Percentiles rank a stretch among this genome's conserved stretches.
phyloP scores from a whole-genome alignment of 1,139 yeast species.

The Yamadazyma trypodendri region DNA sequence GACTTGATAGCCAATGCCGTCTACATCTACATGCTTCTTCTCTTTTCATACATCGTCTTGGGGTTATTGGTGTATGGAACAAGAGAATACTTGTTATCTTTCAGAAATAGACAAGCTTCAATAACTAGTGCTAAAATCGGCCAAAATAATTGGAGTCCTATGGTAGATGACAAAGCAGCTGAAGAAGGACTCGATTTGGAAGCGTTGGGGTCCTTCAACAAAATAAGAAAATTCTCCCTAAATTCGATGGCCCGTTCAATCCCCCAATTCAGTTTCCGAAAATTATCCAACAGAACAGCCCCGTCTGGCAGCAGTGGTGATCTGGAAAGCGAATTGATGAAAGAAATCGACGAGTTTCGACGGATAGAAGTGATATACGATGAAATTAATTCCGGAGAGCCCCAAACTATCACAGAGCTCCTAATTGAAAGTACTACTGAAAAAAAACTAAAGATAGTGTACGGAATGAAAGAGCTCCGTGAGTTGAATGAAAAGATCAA shows the following conservation, averaged over 20 bases:
- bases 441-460: slow-evolving; percentile 6
- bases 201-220: slow-evolving; percentile 9
- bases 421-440: slow-evolving; percentile 1
- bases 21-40: slow-evolving; percentile 28
- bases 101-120: slow-evolving; percentile 10
- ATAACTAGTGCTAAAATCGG: slow-evolving; percentile 1
- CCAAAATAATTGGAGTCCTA: slow-evolving; percentile 3
- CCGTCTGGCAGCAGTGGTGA: neutral
- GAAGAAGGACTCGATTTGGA: slow-evolving; percentile 9
- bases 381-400: slow-evolving; percentile 12
- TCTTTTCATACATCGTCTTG: slow-evolving; percentile 20
- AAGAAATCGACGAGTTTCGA: slow-evolving; percentile 14
- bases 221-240: neutral
- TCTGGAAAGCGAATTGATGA: slow-evolving; percentile 3
- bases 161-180: slow-evolving; percentile 4
- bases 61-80: slow-evolving; percentile 26
- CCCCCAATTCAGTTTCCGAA: neutral
- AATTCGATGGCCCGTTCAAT: neutral
- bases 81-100: slow-evolving; percentile 26
- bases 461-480: slow-evolving; percentile 15
- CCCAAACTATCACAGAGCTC: slow-evolving; percentile 4
- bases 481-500: slow-evolving; percentile 9
- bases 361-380: slow-evolving; percentile 14
- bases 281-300: neutral
- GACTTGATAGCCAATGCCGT: slow-evolving; percentile 28